Evolutionary conservation across 176 grass and related monocot species (phyloP), one percentile per base, ranked within the genome.

Genomic region (Oryza brachyantha): DNA sequence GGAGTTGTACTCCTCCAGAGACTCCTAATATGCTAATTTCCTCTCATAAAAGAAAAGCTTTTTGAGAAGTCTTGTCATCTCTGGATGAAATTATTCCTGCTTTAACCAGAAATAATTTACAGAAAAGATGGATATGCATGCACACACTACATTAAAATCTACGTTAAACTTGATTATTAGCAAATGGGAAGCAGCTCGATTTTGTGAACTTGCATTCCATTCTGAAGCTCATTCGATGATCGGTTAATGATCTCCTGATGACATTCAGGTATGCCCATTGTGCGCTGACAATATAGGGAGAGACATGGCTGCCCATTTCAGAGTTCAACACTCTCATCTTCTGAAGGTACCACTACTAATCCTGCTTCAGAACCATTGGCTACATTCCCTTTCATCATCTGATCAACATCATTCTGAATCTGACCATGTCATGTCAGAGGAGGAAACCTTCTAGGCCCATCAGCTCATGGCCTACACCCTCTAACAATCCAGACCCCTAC

Each of bases 261-360:
- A 3, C 26, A 64, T 85, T 90, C 67, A 97, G 93, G 93, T 97
- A 27, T 97, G 93, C 42, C 93, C 93, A 0, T 78, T 93, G 61
- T 97, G 93, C 25, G 93, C 93, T 9, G 84, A 84, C 75, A 97
- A 88, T 79, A 55, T 84, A 0, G 93, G 85, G n/a, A 97, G 72
- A 60, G 90, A 97, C 86, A 93, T 90, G 87, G 79, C 84, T 35
- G 81, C 76, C 58, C 93, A 97, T 68, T 88, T 97, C 55, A 88
- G 76, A 79, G 25, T 86, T 26, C 90, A 90, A 9, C 93, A 97
- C 55, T 82, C 90, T 9, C 85, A 88, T 67, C 85, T 84, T 25
- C 61, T 97, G 4, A 97, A 97, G 85, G 93, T 97, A 86, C 38
- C 35, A 37, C 38, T 32, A 37, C 36, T 64, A 28, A n/a, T 68